Evolutionary conservation across 345 rosid species (phyloP).

Genomic region (Streptanthus diversifolius): DNA sequence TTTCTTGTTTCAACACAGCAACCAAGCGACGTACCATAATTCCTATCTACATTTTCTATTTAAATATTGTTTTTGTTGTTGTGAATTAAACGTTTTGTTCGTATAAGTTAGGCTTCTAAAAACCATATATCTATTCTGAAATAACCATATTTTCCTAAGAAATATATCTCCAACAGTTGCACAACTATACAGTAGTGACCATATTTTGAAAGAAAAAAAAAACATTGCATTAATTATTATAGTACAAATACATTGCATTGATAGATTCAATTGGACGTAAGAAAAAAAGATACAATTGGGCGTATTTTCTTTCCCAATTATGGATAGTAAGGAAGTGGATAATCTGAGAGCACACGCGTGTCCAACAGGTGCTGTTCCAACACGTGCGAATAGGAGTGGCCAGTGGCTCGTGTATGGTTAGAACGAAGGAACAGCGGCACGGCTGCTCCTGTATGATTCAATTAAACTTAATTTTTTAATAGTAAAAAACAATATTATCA

Average conservation of each 20-base stretch:
- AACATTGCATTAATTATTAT: neutral
- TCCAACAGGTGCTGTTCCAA: conserved; percentile 24
- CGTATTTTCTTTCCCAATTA: neutral
- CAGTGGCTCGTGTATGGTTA: conserved; percentile 27
- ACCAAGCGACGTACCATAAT: conserved; percentile 21
- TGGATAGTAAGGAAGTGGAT: conserved; percentile 1
- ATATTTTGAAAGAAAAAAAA: neutral
- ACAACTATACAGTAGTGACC: neutral
- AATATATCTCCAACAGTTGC: neutral
- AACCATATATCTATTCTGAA: neutral
- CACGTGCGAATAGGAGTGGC: conserved; percentile 35
- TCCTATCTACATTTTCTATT: conserved; percentile 8
- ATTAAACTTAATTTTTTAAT: too few species aligned
- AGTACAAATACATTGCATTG: neutral
- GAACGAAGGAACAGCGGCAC: conserved; percentile 26
- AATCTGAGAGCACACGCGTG: conserved; percentile 25
- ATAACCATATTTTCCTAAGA: neutral
- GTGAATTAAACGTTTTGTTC: conserved; percentile 25
- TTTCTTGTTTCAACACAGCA: conserved; percentile 30
- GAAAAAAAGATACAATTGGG: neutral
- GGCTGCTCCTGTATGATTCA: too few species aligned
- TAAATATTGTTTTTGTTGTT: conserved; percentile 2
- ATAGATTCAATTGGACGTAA: neutral
- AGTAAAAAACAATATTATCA: too few species aligned
- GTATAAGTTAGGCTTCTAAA: conserved; percentile 13